Conservation (phyloP, 495 filamentous ascomycete species). For the Copromyces sp. region DNA sequence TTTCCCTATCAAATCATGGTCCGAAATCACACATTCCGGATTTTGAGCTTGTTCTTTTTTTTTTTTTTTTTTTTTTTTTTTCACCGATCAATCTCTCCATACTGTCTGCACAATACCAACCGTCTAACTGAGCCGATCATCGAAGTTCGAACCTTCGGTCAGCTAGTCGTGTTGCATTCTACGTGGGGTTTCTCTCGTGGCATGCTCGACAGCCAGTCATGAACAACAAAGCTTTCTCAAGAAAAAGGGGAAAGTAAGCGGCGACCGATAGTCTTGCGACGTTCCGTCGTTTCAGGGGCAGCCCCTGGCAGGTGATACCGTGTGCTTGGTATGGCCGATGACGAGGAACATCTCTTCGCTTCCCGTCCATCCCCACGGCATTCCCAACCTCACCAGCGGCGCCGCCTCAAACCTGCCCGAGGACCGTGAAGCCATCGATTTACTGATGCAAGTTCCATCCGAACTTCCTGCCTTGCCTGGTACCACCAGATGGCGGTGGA, state of each 20-base stretch:
- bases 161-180: not conserved
- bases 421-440: not conserved
- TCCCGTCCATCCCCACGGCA: not conserved
- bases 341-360: not conserved
- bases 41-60: not conserved
- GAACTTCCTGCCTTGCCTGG: not conserved
- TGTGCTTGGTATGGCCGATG: not conserved
- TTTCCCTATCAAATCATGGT: not conserved
- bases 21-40: not conserved
- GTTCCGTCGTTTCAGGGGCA: not conserved
- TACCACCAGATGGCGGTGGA: not conserved
- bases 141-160: not conserved
- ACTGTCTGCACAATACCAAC: not conserved
- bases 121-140: not conserved
- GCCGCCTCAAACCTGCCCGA: not conserved
- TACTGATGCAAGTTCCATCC: not conserved
- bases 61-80: too few relatives aligned
- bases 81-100: not conserved
- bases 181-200: not conserved
- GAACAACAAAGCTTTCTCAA: not conserved
- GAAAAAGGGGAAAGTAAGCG: not conserved
- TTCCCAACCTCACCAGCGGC: not conserved
- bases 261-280: not conserved
- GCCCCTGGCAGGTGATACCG: not conserved
- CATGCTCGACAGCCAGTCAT: not conserved